Evolutionary conservation across 2,329 filamentous ascomycete genomes (phyloP).

Genomic region (Epichloe bromicola): DNA sequence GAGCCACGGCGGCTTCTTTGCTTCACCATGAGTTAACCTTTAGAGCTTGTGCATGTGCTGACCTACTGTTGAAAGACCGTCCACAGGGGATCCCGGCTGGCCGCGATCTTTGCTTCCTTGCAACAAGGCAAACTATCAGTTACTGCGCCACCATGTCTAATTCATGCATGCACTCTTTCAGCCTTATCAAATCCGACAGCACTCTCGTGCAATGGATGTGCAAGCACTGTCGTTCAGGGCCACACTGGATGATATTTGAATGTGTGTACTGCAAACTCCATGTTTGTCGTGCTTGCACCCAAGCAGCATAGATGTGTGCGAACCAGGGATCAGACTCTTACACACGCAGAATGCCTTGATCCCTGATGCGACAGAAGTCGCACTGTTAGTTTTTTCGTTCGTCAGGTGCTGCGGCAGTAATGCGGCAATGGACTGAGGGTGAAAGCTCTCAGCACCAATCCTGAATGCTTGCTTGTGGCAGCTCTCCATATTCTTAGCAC

Average conservation of each 20-base stretch:
- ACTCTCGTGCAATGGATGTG: slow-evolving; percentile 54
- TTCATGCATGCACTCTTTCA: slow-evolving; percentile 49
- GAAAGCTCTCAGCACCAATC: too few relatives aligned
- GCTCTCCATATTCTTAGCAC: neutral
- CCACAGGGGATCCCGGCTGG: neutral
- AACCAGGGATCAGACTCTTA: neutral
- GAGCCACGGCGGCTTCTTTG: neutral
- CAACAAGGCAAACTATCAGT: neutral
- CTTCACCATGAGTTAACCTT: too few relatives aligned
- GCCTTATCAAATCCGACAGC: slow-evolving; percentile 53
- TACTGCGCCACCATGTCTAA: slow-evolving; percentile 28
- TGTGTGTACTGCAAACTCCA: slow-evolving; percentile 57
- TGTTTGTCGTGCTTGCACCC: slow-evolving; percentile 45
- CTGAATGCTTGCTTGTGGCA: too few relatives aligned
- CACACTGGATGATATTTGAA: slow-evolving; percentile 56
- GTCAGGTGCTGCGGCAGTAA: too few relatives aligned
- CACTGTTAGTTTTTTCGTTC: too few relatives aligned
- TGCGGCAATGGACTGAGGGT: too few relatives aligned
- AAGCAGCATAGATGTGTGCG: slow-evolving; percentile 15
- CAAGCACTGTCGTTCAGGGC: slow-evolving; percentile 49
- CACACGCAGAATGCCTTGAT: neutral
- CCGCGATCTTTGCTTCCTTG: neutral
- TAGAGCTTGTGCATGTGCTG: neutral
- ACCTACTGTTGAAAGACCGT: neutral
- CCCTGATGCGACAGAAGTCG: neutral